A percentile compares a stretch with the other conserved stretches of the same genome.
Conservation (phyloP, 768 basidiomycete genomes). For the Chalciporus piperatus region DNA sequence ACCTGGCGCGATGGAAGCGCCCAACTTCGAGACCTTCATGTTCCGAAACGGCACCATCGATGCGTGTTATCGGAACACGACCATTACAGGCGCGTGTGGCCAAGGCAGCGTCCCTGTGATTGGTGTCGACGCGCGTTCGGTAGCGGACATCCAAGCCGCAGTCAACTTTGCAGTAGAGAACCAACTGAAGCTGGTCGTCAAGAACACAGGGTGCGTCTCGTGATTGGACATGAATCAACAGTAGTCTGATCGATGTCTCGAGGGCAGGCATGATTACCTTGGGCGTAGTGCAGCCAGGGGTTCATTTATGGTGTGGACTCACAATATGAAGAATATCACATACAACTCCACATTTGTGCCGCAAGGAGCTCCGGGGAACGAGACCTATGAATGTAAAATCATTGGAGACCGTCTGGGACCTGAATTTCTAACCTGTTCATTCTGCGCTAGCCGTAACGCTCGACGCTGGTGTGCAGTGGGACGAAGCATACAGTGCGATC, state of each 20-base stretch:
- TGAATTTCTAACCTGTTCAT: background rate
- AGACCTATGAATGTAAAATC: constrained; percentile 16
- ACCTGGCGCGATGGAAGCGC: constrained; percentile 38
- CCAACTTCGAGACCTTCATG: constrained; percentile 33
- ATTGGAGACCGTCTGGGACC: no score
- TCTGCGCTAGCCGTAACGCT: constrained; percentile 22
- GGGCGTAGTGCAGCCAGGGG: constrained; percentile 38
- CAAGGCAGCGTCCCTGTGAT: constrained; percentile 21
- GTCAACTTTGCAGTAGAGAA: constrained; percentile 18
- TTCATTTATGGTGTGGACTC: constrained; percentile 41
- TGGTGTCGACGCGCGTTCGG: constrained; percentile 19
- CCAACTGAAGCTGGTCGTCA: constrained; percentile 20
- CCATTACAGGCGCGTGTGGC: constrained; percentile 15
- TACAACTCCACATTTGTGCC: constrained; percentile 25
- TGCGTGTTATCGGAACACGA: constrained; percentile 34
- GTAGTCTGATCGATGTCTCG: background rate
- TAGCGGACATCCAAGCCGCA: constrained; percentile 18
- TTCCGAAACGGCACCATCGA: constrained; percentile 48
- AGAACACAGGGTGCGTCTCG: constrained; percentile 20
- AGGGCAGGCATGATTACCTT: constrained; percentile 34
- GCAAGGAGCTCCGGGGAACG: constrained; percentile 23
- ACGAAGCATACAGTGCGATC: constrained; percentile 39
- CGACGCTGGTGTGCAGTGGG: constrained; percentile 47
- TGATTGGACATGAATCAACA: background rate
- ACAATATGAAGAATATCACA: constrained; percentile 3